phyloP scores from a whole-genome alignment of 2,329 filamentous ascomycete genomes.

The Aspergillus quadrilineatus region DNA sequence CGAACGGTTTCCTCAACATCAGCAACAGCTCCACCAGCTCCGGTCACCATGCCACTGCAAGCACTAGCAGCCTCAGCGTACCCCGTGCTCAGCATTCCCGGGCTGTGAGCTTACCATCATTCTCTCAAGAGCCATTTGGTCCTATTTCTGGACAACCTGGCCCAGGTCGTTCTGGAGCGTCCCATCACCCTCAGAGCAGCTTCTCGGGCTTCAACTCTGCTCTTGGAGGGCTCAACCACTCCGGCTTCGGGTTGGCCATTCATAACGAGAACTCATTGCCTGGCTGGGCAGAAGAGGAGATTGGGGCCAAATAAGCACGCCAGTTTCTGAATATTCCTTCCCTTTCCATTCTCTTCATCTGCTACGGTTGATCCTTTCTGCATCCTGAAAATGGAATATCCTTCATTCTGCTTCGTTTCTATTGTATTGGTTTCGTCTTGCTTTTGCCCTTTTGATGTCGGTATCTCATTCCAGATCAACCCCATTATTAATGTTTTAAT shows the following conservation, averaged over 20 bases:
- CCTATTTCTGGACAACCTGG: constrained; percentile 38
- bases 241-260: constrained; percentile 60
- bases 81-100: constrained; percentile 67
- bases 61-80: constrained; percentile 54
- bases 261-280: constrained; percentile 58
- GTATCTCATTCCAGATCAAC: constrained; percentile 28
- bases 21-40: constrained; percentile 64
- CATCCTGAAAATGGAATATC: constrained; percentile 18
- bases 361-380: constrained; percentile 22
- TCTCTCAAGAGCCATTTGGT: constrained; percentile 59
- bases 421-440: constrained; percentile 24
- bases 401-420: constrained; percentile 25
- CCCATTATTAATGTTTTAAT: constrained; percentile 31
- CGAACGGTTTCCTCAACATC: constrained; percentile 59
- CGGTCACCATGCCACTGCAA: constrained; percentile 69
- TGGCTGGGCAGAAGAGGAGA: constrained; percentile 65
- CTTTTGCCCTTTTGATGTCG: constrained; percentile 23
- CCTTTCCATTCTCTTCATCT: constrained; percentile 25
- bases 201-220: constrained; percentile 61
- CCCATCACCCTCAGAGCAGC: constrained; percentile 49
- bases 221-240: constrained; percentile 58
- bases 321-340: constrained; percentile 20
- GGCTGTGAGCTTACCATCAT: constrained; percentile 82
- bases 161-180: constrained; percentile 35
- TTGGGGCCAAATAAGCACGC: constrained; percentile 52